Evolutionary conservation across 1,284 basidiomycete genomes (phyloP), one percentile per base, ranked within the genome.

Genomic region (Fomitiporia mediterranea): DNA sequence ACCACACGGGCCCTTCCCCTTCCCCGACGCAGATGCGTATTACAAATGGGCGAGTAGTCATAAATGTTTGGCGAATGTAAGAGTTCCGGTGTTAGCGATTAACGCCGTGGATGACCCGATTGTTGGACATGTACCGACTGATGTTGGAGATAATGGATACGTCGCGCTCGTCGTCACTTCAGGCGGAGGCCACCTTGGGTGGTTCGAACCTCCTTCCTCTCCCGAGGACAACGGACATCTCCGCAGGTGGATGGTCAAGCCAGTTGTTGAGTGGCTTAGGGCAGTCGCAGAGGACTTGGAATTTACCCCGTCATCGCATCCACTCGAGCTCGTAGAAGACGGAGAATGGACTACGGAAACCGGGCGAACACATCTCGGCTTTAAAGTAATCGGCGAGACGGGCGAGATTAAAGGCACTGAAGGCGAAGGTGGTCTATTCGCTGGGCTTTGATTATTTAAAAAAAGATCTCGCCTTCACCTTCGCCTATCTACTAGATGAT

Each of bases 51-150:
- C 82, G 9, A 73, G 77, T 4, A 76, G 74, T 57, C 74, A 83
- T 68, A 68, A 79, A 35, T 71, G 81, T 34, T 70, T 91, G 19
- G 69, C 70, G 49, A 72, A 79, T 55, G 76, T 91, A 58, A 75
- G 73, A 35, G 79, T 91, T 44, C 89, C 89, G 21, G 82, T 89
- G 65, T 78, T 99, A 6, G 84, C 88, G 7, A 79, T 99, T 63
- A 96, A 94, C 67, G 83, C 96, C 0, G 81, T 82, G 38, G 95
- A 99, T 70, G 96, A 99, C 71, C 97, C 97, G 1, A 84, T 98
- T 23, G 86, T 85, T 56, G 79, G 72, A 54, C 77, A 79, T 56
- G 72, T 86, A 40, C 89, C 84, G 2, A 74, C 79, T 61, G 75
- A 84, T 58, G 75, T 79, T 5, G 74, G 77, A 56, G 76, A 74